These are phyloP conservation scores for Ilyonectria mors-panacis DNA, from an alignment of 2,329 filamentous ascomycete species.

Conservation along the genomic window DNA sequence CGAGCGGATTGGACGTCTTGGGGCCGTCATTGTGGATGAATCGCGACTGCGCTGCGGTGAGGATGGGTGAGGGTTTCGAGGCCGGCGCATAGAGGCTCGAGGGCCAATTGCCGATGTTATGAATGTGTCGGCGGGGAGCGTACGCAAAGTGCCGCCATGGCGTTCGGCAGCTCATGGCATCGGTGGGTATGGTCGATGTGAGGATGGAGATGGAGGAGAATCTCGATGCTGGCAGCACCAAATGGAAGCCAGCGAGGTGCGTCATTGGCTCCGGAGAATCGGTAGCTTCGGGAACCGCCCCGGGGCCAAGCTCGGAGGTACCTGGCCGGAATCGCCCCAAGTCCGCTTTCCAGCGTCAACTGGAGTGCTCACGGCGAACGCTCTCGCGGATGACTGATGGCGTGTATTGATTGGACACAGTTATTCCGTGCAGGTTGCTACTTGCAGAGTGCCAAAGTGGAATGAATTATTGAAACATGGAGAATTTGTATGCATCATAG, in stretches of 20 bases:
- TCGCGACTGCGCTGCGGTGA: slow-evolving; percentile 37
- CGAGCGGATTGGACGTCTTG: slow-evolving; percentile 53
- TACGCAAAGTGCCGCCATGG: slow-evolving; percentile 51
- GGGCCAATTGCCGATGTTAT: slow-evolving; percentile 37
- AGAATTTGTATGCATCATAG: slow-evolving; percentile 24
- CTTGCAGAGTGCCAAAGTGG: neutral
- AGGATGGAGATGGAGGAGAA: slow-evolving; percentile 29
- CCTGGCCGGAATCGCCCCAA: slow-evolving; percentile 4
- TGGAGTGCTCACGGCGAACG: neutral
- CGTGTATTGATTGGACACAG: neutral
- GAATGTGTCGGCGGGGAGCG: slow-evolving; percentile 36
- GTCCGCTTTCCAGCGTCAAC: neutral
- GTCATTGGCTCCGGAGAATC: slow-evolving; percentile 44
- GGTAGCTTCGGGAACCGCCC: slow-evolving; percentile 14
- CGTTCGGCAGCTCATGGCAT: slow-evolving; percentile 52
- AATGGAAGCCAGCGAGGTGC: slow-evolving; percentile 38
- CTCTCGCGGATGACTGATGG: neutral
- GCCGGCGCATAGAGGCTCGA: slow-evolving; percentile 9
- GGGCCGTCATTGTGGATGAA: slow-evolving; percentile 45
- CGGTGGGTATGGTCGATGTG: slow-evolving; percentile 28
- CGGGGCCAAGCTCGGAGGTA: slow-evolving; percentile 9
- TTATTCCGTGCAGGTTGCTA: neutral
- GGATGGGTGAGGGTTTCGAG: slow-evolving; percentile 25
- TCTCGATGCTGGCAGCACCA: slow-evolving; percentile 36
- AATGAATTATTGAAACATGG: slow-evolving; percentile 8